Evolutionary conservation across 1,284 basidiomycete species (phyloP).

Genomic region (Coriolopsis trogii): DNA sequence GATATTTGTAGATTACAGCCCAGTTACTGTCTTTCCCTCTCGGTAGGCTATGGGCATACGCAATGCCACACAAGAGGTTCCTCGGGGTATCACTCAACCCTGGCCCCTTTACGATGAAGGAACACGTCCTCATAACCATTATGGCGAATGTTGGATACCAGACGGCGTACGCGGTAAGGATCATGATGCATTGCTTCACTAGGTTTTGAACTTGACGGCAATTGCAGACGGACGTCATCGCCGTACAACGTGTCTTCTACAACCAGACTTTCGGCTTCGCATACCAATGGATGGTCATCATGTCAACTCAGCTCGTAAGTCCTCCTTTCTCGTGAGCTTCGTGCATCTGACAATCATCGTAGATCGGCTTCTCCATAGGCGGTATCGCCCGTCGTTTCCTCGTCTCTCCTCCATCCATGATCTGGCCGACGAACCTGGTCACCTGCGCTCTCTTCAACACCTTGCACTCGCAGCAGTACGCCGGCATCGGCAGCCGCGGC

Average conservation of each 20-base stretch:
- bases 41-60: constrained; percentile 55
- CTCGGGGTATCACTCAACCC: constrained; percentile 69
- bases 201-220: background rate
- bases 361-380: constrained; percentile 83
- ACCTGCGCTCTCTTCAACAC: constrained; percentile 85
- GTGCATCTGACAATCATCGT: constrained; percentile 54
- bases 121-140: constrained; percentile 63
- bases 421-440: constrained; percentile 65
- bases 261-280: constrained; percentile 63
- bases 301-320: constrained; percentile 73
- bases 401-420: constrained; percentile 78
- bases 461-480: constrained; percentile 63
- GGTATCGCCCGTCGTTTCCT: constrained; percentile 63
- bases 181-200: constrained; percentile 5
- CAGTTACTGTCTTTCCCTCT: constrained; percentile 67
- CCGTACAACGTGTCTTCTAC: constrained; percentile 77
- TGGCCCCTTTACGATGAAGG: constrained; percentile 55
- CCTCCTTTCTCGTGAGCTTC: background rate
- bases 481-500: constrained; percentile 62
- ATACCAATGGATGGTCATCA: constrained; percentile 79
- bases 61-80: constrained; percentile 55
- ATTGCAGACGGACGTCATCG: constrained; percentile 71
- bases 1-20: constrained; percentile 48
- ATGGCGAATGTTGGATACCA: constrained; percentile 56
- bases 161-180: constrained; percentile 43